phyloP scores from a whole-genome alignment of 2,329 filamentous ascomycete genomes.

The Curvularia spicifera region DNA sequence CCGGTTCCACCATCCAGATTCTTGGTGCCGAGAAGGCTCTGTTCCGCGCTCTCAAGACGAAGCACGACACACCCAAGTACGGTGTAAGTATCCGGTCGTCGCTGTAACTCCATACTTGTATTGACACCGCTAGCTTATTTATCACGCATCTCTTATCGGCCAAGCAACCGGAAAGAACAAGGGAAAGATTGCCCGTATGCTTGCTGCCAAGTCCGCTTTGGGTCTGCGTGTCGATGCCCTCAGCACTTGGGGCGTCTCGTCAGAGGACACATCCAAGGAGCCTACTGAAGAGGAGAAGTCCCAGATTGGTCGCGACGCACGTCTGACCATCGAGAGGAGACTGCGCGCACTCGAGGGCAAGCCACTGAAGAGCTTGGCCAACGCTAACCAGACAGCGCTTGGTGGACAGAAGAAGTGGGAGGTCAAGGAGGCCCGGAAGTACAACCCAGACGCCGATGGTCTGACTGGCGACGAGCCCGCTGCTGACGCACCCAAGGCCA shows the following conservation, averaged over 20 bases:
- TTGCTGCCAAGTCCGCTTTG: slow-evolving; percentile 90
- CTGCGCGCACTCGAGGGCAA: slow-evolving; percentile 86
- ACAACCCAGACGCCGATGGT: slow-evolving; percentile 93
- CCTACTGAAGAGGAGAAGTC: slow-evolving; percentile 89
- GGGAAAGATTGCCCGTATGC: slow-evolving; percentile 97
- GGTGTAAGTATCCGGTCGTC: slow-evolving; percentile 59
- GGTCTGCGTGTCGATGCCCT: slow-evolving; percentile 92
- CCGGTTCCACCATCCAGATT: slow-evolving; percentile 96
- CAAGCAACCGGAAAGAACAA: slow-evolving; percentile 98
- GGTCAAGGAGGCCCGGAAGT: slow-evolving; percentile 90
- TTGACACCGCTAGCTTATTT: slow-evolving; percentile 67
- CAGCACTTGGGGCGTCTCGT: slow-evolving; percentile 74
- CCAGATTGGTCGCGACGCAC: slow-evolving; percentile 74
- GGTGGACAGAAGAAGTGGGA: slow-evolving; percentile 76
- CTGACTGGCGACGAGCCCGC: slow-evolving; percentile 72
- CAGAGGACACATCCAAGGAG: slow-evolving; percentile 52
- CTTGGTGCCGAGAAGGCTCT: slow-evolving; percentile 98
- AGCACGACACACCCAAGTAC: slow-evolving; percentile 98
- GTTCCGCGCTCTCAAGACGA: slow-evolving; percentile 97
- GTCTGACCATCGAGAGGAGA: slow-evolving; percentile 76
- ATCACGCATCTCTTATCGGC: slow-evolving; percentile 72
- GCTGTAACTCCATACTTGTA: slow-evolving; percentile 75
- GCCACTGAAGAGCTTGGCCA: slow-evolving; percentile 78
- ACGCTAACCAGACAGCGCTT: slow-evolving; percentile 54
- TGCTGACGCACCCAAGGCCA: slow-evolving; percentile 51